Evolutionary conservation across 768 basidiomycete species (phyloP), one percentile per base, ranked within the genome.

Genomic region (Favolaschia claudopus): DNA sequence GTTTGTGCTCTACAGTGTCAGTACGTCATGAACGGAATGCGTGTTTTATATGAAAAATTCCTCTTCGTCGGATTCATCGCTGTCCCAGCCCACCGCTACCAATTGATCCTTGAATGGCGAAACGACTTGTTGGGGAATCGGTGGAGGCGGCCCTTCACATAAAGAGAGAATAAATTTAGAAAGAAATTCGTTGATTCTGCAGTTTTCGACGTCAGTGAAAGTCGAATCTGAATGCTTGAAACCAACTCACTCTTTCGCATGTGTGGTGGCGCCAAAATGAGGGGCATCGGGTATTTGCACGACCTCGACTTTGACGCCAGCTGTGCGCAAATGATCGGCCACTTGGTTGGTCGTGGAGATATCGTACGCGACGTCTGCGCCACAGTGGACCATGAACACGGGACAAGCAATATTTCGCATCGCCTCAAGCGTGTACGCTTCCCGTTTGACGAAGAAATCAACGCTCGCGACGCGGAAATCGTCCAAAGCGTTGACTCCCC

Each of bases 321-420:
- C 58, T 0, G 12, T 24, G 6, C 40, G 45, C 15, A 66, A 54
- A 5, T 22, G 34, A 3, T 54, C 34, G 12, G 54, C 47, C 37
- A 68, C 55, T 37, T 46, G 13, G 7, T 60, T 22, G 5, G 57
- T 56, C 14, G 38, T 25, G 22, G 33, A 45, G 42, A 67, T 13
- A 25, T 34, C 37, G 36, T 55, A 63, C 32, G 64, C 64, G 58
- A 70, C 67, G 42, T 69, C 70, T 58, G 63, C 62, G 9, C 19
- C 39, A 38, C 65, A 66, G 31, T 66, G 62, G 24, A 66, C 39
- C 31, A 66, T 8, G 12, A 42, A 31, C 17, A 66, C 58, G 1
- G 62, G 65, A n/a, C 58, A 60, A 27, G 20, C 12, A 4, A 64
- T 60, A 7, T 47, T 58, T 13, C 50, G 50, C 27, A 64, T 37